Conservation (phyloP, 768 basidiomycete species). For the Lactarius indigo region DNA sequence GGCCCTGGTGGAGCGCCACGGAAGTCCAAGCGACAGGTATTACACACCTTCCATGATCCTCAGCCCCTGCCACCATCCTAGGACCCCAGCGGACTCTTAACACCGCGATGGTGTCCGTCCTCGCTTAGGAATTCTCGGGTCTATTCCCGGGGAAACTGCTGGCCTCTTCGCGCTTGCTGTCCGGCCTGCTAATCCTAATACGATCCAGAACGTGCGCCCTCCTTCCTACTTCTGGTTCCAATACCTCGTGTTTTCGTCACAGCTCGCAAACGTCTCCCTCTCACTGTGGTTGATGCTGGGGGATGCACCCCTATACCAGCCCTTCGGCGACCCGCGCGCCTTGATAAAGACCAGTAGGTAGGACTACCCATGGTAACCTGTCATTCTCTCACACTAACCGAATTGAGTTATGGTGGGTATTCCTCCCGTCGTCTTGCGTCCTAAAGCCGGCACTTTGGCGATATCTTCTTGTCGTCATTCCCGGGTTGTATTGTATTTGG, state of each 20-base stretch:
- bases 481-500: not conserved
- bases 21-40: not conserved
- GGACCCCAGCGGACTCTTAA: not conserved
- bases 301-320: not conserved
- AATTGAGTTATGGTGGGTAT: not conserved
- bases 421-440: not conserved
- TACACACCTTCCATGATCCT: not conserved
- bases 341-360: not conserved
- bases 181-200: not conserved
- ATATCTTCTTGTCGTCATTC: conserved; percentile 19
- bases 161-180: conserved; percentile 1
- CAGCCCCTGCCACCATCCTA: not conserved
- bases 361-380: not conserved
- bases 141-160: conserved; percentile 18
- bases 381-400: not conserved
- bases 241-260: not conserved
- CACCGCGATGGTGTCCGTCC: not conserved
- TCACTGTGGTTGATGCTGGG: not conserved
- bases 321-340: not conserved
- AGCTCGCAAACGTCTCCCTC: not conserved
- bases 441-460: conserved; percentile 11
- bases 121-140: conserved; percentile 9
- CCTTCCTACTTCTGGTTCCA: not conserved
- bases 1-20: conserved; percentile 1
- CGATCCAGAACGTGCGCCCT: not conserved